Evolutionary conservation across 176 grass and related monocot genomes (phyloP).

Genomic region (Cenchrus americanus): DNA sequence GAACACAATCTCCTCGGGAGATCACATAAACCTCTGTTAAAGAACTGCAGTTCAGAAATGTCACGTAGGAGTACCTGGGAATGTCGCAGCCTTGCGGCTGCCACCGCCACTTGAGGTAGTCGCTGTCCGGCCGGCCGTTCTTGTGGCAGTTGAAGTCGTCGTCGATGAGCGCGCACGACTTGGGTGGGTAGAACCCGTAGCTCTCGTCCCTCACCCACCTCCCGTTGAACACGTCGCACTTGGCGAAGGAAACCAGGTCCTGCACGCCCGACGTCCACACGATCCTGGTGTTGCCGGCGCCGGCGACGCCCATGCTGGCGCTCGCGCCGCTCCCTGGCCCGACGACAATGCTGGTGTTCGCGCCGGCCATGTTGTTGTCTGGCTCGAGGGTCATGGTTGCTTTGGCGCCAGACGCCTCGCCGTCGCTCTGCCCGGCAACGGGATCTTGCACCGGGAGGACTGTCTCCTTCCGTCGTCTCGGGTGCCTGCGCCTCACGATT

Average conservation of each 20-base stretch:
- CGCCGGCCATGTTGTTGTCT: neutral
- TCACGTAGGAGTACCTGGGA: slow-evolving; percentile 46
- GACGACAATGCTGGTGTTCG: neutral
- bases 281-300: slow-evolving; percentile 26
- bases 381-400: neutral
- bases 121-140: slow-evolving; percentile 70
- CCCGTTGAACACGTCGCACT: slow-evolving; percentile 74
- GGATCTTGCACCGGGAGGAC: neutral
- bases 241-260: slow-evolving; percentile 39
- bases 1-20: neutral
- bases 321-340: neutral
- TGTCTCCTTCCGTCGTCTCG: slow-evolving; percentile 36
- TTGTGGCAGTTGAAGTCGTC: slow-evolving; percentile 90
- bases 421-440: neutral
- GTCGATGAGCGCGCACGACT: slow-evolving; percentile 67
- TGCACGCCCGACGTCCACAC: slow-evolving; percentile 40
- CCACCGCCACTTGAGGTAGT: slow-evolving; percentile 89
- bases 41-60: neutral
- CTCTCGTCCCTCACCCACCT: slow-evolving; percentile 81
- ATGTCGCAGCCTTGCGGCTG: slow-evolving; percentile 75
- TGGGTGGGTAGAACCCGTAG: slow-evolving; percentile 57
- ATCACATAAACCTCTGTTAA: neutral
- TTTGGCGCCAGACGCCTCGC: neutral
- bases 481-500: slow-evolving; percentile 20
- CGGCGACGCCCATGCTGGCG: slow-evolving; percentile 3